Percentiles rank a stretch among this genome's conserved stretches.
These are phyloP conservation scores for Trypanosoma lewisi DNA, from an alignment of 208 protist species.

Conservation along the genomic window DNA sequence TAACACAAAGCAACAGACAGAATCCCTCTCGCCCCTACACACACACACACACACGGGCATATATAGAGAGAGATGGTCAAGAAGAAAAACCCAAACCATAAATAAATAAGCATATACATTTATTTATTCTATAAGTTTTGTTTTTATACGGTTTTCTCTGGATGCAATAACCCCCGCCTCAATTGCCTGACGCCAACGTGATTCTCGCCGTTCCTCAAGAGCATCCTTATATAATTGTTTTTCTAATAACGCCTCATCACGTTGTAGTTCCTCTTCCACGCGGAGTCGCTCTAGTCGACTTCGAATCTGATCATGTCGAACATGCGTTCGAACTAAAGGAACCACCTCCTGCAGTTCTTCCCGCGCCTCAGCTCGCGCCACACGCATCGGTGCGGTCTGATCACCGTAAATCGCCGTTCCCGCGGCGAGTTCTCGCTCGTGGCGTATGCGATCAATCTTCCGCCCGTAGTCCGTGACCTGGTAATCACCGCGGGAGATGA, in stretches of 20 bases:
- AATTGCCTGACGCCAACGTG: neutral
- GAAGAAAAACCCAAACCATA: neutral
- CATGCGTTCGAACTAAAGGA: constrained; percentile 24
- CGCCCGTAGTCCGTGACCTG: constrained; percentile 44
- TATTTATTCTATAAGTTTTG: neutral
- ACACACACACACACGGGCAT: neutral
- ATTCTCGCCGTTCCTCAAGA: neutral
- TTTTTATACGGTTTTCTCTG: neutral
- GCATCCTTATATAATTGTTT: constrained; percentile 1
- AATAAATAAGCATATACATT: neutral
- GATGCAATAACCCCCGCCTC: neutral
- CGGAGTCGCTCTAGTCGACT: constrained; percentile 16
- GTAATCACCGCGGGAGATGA: constrained; percentile 42
- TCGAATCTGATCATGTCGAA: constrained; percentile 17
- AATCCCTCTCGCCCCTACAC: neutral
- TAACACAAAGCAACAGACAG: no score
- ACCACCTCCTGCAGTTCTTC: constrained; percentile 20
- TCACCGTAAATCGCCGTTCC: constrained; percentile 40
- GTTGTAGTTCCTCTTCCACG: constrained; percentile 34
- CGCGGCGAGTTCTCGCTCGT: constrained; percentile 9
- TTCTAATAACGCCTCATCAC: constrained; percentile 44
- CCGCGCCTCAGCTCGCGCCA: constrained; percentile 1
- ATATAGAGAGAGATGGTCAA: neutral
- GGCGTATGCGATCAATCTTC: constrained; percentile 28
- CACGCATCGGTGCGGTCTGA: constrained; percentile 23